phyloP scores from a whole-genome alignment of 2,329 filamentous ascomycete species.

The Neofusicoccum parvum region DNA sequence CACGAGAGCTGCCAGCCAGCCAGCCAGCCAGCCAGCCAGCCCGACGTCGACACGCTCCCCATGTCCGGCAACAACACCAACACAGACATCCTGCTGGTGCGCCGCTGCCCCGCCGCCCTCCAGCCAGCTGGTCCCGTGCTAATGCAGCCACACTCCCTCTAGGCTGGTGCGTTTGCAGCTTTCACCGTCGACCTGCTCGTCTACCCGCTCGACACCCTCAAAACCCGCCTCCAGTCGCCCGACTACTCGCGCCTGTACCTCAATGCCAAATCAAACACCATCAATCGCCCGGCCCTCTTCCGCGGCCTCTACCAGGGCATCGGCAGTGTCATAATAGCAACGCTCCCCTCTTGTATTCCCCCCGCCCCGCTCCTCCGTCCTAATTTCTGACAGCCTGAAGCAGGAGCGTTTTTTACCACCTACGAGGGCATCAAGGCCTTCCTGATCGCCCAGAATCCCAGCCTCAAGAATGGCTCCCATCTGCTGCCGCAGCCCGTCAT shows the following conservation, averaged over 20 bases:
- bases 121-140: neutral
- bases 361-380: neutral
- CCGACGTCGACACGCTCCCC: neutral
- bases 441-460: conserved; percentile 56
- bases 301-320: conserved; percentile 84
- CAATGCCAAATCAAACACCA: conserved; percentile 56
- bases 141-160: neutral
- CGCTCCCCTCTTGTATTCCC: conserved; percentile 75
- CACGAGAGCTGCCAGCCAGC: conserved; percentile 2
- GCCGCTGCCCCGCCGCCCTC: conserved; percentile 29
- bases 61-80: conserved; percentile 50
- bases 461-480: conserved; percentile 27
- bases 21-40: neutral
- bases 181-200: conserved; percentile 84
- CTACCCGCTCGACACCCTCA: conserved; percentile 87
- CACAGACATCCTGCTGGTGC: conserved; percentile 60
- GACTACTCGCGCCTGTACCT: conserved; percentile 70
- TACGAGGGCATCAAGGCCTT: conserved; percentile 76
- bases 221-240: conserved; percentile 80
- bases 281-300: conserved; percentile 61
- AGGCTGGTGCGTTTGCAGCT: conserved; percentile 84
- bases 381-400: conserved; percentile 41
- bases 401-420: conserved; percentile 86
- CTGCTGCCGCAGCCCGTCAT: conserved; percentile 68
- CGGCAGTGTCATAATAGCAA: conserved; percentile 81